A percentile compares a stretch with the other conserved stretches of the same genome.
These are phyloP conservation scores for Raffaelea deltoideospora DNA, from an alignment of 2,329 filamentous ascomycete genomes.

Conservation along the genomic window DNA sequence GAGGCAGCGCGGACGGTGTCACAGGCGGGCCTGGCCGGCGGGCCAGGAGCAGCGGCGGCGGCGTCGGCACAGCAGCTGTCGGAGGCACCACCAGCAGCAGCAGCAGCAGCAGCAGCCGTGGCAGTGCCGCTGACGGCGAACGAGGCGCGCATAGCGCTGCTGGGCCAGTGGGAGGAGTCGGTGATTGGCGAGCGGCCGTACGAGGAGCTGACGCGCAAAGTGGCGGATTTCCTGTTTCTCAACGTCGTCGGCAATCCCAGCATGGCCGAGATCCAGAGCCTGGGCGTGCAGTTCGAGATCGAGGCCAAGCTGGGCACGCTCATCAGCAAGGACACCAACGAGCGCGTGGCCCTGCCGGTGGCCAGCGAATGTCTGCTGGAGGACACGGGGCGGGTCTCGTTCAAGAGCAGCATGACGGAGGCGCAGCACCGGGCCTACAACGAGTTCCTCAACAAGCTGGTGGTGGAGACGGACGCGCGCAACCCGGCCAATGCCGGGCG, in stretches of 20 bases:
- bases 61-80: conserved; percentile 10
- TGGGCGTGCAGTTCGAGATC: conserved; percentile 69
- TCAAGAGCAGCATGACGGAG: conserved; percentile 82
- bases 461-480: conserved; percentile 41
- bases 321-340: conserved; percentile 55
- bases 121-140: conserved; percentile 6
- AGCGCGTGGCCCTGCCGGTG: conserved; percentile 53
- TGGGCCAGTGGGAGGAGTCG: conserved; percentile 48
- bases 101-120: conserved; percentile 11
- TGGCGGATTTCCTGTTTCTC: conserved; percentile 71
- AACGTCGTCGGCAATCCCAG: conserved; percentile 55
- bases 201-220: conserved; percentile 56
- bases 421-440: conserved; percentile 77
- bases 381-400: conserved; percentile 40
- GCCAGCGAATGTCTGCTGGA: conserved; percentile 56
- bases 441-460: conserved; percentile 61
- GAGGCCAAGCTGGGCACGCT: conserved; percentile 86
- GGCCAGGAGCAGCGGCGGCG: conserved; percentile 8
- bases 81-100: conserved; percentile 9
- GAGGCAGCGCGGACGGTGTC: conserved; percentile 10
- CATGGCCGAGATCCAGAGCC: conserved; percentile 44
- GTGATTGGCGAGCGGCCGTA: conserved; percentile 57
- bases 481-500: conserved; percentile 27
- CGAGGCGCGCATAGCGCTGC: conserved; percentile 11
- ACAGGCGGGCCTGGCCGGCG: conserved; percentile 4